phyloP scores from a whole-genome alignment of 192 early-diverging fungal species.

The Allomyces macrogynus region DNA sequence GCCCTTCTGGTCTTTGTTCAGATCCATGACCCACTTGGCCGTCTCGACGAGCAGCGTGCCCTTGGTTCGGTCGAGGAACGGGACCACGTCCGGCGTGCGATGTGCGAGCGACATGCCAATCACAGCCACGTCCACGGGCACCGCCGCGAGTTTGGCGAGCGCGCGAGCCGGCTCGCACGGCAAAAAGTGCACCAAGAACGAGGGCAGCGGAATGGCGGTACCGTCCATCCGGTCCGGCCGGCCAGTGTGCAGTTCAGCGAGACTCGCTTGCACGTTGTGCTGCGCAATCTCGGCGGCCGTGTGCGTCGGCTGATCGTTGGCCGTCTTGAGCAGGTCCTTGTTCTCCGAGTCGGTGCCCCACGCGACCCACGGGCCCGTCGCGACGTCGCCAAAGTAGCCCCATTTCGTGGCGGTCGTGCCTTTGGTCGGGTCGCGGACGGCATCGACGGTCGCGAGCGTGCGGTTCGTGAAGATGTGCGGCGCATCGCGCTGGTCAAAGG shows the following conservation, averaged over 20 bases:
- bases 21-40: background rate
- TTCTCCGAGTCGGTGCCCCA: slow-evolving; percentile 26
- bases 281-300: background rate
- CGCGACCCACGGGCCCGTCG: slow-evolving; percentile 27
- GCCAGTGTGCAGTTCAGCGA: background rate
- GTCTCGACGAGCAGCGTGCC: background rate
- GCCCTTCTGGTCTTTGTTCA: background rate
- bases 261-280: background rate
- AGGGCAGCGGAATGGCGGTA: background rate
- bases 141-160: background rate
- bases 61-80: background rate
- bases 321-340: slow-evolving; percentile 19
- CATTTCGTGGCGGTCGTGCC: slow-evolving; percentile 24
- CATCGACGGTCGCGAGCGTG: slow-evolving; percentile 23
- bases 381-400: slow-evolving; percentile 32
- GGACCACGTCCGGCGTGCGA: background rate
- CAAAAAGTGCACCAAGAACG: no score
- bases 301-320: slow-evolving; percentile 17
- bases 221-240: background rate
- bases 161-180: background rate
- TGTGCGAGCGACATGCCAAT: background rate
- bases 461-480: slow-evolving; percentile 14
- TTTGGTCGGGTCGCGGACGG: slow-evolving; percentile 12
- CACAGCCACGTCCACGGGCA: background rate
- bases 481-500: slow-evolving; percentile 20